Base-by-base conservation (phyloP, 78 protist genomes). In the Corallochytrium limacisporum region DNA sequence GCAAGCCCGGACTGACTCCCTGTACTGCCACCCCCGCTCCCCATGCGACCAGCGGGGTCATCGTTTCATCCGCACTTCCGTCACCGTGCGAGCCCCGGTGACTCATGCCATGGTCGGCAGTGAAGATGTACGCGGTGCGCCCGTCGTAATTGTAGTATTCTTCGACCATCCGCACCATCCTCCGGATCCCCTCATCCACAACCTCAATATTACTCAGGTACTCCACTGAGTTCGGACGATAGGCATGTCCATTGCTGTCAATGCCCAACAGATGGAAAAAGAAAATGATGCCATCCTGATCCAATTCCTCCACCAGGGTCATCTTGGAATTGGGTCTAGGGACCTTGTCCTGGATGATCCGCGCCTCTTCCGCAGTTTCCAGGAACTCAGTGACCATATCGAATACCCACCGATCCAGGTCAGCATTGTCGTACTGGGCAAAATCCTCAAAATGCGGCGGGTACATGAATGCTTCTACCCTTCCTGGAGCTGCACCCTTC, bases 71-170 rank as follows among this genome's bases (percentile, higher is more conserved):
- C 20, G 86, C 72, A 13, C 79, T 83, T 32, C 94, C 94, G 42
- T 77, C 88, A 39, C 94, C 94, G 35, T 89, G 94, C 18, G 85
- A 72, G 24, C 84, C 83, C 29, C 74, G 54, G 73, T 81, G 69
- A 28, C 73, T 72, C 94, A 89, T 89, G 39, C 94, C 94, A 51
- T 89, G 94, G 38, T 89, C 94, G 8, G 87, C 83, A 0, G 91
- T 85, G 47, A 85, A 77, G 26, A 88, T 39, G 29, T 40, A 88
- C 12, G 83, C 76, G 12, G 94, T 88, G 12, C 40, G 46, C 16
- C 26, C 68, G 53, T 84, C 86, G 31, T 42, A 26, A 38, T 61
- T 50, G 63, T 72, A 88, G 37, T 55, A 74, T n/a, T 57, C 72
- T 26, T 74, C 77, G 12, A 88, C 28, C 24, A 35, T 6, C 2